phyloP scores from a whole-genome alignment of 768 basidiomycete genomes.

The Tulasnella sp. region DNA sequence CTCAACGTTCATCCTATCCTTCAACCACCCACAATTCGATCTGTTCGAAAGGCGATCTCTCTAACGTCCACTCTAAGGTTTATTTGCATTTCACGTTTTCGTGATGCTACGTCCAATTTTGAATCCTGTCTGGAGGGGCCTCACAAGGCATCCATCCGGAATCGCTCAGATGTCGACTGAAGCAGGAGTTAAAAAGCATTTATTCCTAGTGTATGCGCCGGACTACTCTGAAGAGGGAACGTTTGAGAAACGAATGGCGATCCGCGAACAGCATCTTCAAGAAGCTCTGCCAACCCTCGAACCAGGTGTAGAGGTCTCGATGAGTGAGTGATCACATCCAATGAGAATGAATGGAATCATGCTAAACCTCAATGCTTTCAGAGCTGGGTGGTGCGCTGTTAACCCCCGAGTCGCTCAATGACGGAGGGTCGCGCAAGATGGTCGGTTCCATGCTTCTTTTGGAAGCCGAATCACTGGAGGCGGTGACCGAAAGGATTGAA shows the following conservation, averaged over 20 bases:
- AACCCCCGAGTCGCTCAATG: conserved; percentile 40
- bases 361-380: conserved; percentile 19
- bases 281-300: conserved; percentile 26
- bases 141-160: not conserved
- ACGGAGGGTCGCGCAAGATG: conserved; percentile 39
- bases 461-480: conserved; percentile 43
- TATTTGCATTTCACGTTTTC: no score
- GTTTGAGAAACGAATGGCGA: conserved; percentile 43
- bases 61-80: no score
- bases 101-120: no score
- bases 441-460: conserved; percentile 48
- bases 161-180: not conserved
- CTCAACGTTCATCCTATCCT: no score
- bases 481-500: conserved; percentile 30
- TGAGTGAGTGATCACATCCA: conserved; percentile 1
- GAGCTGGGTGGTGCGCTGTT: conserved; percentile 48
- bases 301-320: conserved; percentile 12
- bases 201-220: conserved; percentile 53
- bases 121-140: not conserved
- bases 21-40: no score
- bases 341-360: not conserved
- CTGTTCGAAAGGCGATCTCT: no score
- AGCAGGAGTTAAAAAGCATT: not conserved
- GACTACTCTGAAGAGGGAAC: conserved; percentile 51
- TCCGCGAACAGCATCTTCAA: conserved; percentile 42